Percentiles rank a stretch among this genome's conserved stretches.
Conservation (phyloP, 805 yeast species). For the Candida mattraensis region DNA sequence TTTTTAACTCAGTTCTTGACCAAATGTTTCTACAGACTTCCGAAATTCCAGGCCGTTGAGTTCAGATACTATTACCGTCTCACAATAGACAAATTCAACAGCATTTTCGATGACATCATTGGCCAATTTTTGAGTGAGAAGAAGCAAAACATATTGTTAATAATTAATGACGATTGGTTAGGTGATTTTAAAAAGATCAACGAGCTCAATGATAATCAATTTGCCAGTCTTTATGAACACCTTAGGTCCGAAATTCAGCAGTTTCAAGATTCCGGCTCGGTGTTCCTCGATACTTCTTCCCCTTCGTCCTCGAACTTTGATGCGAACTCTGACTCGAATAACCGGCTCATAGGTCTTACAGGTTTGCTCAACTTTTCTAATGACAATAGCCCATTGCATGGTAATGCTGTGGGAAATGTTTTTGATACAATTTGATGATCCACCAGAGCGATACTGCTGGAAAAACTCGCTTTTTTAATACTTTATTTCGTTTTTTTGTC, state of each 20-base stretch:
- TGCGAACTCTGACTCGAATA: constrained; percentile 6
- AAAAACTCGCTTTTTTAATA: constrained; percentile 1
- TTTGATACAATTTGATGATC: constrained; percentile 25
- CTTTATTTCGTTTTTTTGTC: constrained; percentile 10
- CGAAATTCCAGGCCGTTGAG: constrained; percentile 60
- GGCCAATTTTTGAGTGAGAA: constrained; percentile 30
- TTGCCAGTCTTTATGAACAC: constrained; percentile 25
- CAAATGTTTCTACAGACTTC: constrained; percentile 58
- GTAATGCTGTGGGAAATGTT: constrained; percentile 29
- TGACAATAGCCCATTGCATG: constrained; percentile 31
- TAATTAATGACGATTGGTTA: constrained; percentile 35
- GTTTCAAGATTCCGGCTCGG: constrained; percentile 26
- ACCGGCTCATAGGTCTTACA: constrained; percentile 28
- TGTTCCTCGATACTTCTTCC: constrained; percentile 8
- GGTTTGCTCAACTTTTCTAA: constrained; percentile 31
- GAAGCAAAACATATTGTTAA: constrained; percentile 33
- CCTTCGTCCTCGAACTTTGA: constrained; percentile 2
- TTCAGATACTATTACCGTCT: constrained; percentile 44
- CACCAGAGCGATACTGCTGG: background rate
- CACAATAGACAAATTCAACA: constrained; percentile 35
- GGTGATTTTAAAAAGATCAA: constrained; percentile 29
- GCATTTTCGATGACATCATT: constrained; percentile 29
- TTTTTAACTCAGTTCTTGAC: constrained; percentile 63
- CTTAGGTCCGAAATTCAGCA: constrained; percentile 29
- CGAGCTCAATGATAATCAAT: constrained; percentile 30